phyloP scores from a whole-genome alignment of 2,329 filamentous ascomycete species.

The Pseudofabraea citricarpa region DNA sequence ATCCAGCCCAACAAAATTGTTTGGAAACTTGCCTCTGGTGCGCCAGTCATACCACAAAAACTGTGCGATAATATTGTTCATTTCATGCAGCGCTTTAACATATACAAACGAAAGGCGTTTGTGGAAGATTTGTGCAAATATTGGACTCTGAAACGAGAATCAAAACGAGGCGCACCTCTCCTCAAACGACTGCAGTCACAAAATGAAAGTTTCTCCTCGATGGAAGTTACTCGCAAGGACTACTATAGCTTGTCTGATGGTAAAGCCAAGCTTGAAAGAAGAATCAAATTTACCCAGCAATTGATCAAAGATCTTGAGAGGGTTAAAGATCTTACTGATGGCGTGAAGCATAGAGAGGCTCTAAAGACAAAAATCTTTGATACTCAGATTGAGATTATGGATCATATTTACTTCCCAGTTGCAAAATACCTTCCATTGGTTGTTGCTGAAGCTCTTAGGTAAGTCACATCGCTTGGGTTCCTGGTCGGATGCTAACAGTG shows the following conservation, averaged over 20 bases:
- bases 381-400: slow-evolving; percentile 73
- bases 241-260: slow-evolving; percentile 95
- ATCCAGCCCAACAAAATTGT: slow-evolving; percentile 61
- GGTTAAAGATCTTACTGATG: slow-evolving; percentile 64
- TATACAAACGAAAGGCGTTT: slow-evolving; percentile 85
- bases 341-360: slow-evolving; percentile 70
- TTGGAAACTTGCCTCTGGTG: slow-evolving; percentile 92
- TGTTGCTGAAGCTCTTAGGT: slow-evolving; percentile 76
- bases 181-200: slow-evolving; percentile 91
- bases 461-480: no score
- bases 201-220: slow-evolving; percentile 93
- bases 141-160: slow-evolving; percentile 95
- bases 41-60: slow-evolving; percentile 85
- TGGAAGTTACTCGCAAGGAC: slow-evolving; percentile 93
- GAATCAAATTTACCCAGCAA: slow-evolving; percentile 82
- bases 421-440: slow-evolving; percentile 71
- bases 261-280: slow-evolving; percentile 68
- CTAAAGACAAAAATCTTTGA: slow-evolving; percentile 73
- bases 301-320: slow-evolving; percentile 73
- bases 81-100: slow-evolving; percentile 76
- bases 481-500: no score
- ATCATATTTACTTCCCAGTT: slow-evolving; percentile 89
- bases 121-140: slow-evolving; percentile 92
- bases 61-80: slow-evolving; percentile 83
- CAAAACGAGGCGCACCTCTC: slow-evolving; percentile 82